These are phyloP conservation scores for Dissoconium aciculare DNA, from an alignment of 2,329 filamentous ascomycete species.

Conservation along the genomic window DNA sequence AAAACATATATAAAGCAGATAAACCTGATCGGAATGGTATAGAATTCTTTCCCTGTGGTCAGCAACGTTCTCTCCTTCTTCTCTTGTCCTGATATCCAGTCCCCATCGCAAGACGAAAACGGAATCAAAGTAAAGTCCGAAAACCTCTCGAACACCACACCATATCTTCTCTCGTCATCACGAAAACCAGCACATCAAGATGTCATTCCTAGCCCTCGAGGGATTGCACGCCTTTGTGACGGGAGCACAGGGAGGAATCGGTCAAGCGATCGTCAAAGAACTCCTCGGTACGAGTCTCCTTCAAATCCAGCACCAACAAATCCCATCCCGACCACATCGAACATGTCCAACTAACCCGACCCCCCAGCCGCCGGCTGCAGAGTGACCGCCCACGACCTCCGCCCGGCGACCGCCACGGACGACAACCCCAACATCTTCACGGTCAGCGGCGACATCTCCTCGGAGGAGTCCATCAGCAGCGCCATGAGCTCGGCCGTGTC, in stretches of 20 bases:
- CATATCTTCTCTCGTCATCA: no score
- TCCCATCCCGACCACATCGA: conserved; percentile 5
- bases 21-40: no score
- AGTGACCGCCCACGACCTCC: conserved; percentile 39
- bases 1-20: no score
- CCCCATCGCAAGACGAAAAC: no score
- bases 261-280: conserved; percentile 35
- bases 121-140: no score
- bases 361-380: conserved; percentile 41
- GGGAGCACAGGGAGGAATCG: conserved; percentile 39
- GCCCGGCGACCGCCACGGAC: conserved; percentile 22
- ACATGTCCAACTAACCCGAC: no score
- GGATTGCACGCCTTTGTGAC: conserved; percentile 40
- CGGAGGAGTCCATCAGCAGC: conserved; percentile 31
- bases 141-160: no score
- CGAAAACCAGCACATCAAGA: no score
- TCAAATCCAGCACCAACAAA: not conserved
- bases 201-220: conserved; percentile 35
- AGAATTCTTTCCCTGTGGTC: no score
- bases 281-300: conserved; percentile 32
- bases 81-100: no score
- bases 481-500: conserved; percentile 28
- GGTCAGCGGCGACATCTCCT: conserved; percentile 34
- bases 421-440: conserved; percentile 26
- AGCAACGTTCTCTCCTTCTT: no score